Conservation (phyloP, 495 filamentous ascomycete genomes). For the Penicillium turbatum region DNA sequence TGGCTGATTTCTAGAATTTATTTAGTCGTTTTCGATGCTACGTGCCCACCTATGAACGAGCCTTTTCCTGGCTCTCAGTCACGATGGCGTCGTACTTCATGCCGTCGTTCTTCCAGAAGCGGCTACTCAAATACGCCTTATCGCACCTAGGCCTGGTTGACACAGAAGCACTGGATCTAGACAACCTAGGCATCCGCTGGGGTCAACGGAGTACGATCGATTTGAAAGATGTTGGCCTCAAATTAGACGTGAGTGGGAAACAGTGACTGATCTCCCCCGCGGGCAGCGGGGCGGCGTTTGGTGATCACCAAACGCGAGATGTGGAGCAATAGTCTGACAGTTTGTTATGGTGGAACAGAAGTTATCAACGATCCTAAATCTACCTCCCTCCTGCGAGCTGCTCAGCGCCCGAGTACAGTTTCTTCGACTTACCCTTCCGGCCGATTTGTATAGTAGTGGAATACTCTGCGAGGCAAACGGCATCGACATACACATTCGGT, state of each 20-base stretch:
- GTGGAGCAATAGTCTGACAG: conserved; percentile 12
- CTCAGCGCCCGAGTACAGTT: conserved; percentile 63
- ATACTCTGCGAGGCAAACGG: conserved; percentile 76
- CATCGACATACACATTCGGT: conserved; percentile 59
- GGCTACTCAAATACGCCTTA: conserved; percentile 74
- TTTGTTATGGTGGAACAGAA: conserved; percentile 49
- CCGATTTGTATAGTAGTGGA: conserved; percentile 74
- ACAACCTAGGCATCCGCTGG: conserved; percentile 71
- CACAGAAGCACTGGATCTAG: conserved; percentile 70
- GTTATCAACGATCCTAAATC: conserved; percentile 64
- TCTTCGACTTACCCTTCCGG: conserved; percentile 72
- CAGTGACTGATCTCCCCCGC: neutral
- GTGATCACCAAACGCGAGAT: neutral
- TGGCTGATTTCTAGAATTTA: neutral
- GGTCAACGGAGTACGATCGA: conserved; percentile 75
- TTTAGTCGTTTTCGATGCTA: conserved; percentile 23
- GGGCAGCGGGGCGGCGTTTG: conserved; percentile 2
- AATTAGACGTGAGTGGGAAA: conserved; percentile 55
- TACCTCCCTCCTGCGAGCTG: conserved; percentile 65
- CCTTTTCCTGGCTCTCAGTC: conserved; percentile 30
- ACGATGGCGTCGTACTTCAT: conserved; percentile 55
- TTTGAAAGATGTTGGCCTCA: conserved; percentile 74
- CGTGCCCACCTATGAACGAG: conserved; percentile 24
- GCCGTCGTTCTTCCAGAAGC: conserved; percentile 76
- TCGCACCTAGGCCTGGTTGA: conserved; percentile 78